Evolutionary conservation across 2,329 filamentous ascomycete genomes (phyloP).

Genomic region (Sporothrix sp.): DNA sequence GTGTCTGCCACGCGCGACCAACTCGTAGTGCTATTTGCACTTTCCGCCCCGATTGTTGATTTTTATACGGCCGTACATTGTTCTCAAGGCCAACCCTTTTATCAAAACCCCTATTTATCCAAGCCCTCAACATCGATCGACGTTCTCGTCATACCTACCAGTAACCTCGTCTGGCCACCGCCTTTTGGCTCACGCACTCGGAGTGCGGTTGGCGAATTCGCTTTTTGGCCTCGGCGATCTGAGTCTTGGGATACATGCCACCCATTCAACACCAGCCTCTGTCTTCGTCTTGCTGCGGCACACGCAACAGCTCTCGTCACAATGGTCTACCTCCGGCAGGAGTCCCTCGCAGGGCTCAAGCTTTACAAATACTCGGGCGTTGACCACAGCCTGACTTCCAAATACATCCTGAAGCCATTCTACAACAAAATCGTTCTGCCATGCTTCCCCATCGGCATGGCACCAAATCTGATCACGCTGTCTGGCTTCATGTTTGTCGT

Average conservation of each 20-base stretch:
- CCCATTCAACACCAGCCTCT: too few species aligned
- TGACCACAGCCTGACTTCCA: constrained; percentile 81
- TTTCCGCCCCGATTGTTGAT: background rate
- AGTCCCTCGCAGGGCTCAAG: constrained; percentile 76
- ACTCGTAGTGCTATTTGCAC: background rate
- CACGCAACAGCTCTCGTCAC: background rate
- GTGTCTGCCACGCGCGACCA: background rate
- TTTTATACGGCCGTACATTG: too few species aligned
- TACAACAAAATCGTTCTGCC: constrained; percentile 93
- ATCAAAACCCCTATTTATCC: background rate
- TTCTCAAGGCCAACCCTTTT: too few species aligned
- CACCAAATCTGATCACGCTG: constrained; percentile 77
- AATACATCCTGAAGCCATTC: constrained; percentile 94
- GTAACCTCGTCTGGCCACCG: background rate
- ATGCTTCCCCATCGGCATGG: constrained; percentile 92
- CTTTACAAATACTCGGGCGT: constrained; percentile 93
- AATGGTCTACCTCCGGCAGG: constrained; percentile 95
- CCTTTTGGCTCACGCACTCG: too few species aligned
- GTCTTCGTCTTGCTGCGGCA: too few species aligned
- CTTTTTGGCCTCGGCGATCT: too few species aligned
- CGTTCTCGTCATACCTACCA: too few species aligned
- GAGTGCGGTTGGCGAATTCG: too few species aligned
- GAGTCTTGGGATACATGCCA: too few species aligned
- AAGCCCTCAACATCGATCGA: too few species aligned
- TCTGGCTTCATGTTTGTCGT: constrained; percentile 86